Percentiles rank a stretch among this genome's conserved stretches.
Conservation (phyloP, 2,329 filamentous ascomycete genomes). For the Fusarium euwallaceae region DNA sequence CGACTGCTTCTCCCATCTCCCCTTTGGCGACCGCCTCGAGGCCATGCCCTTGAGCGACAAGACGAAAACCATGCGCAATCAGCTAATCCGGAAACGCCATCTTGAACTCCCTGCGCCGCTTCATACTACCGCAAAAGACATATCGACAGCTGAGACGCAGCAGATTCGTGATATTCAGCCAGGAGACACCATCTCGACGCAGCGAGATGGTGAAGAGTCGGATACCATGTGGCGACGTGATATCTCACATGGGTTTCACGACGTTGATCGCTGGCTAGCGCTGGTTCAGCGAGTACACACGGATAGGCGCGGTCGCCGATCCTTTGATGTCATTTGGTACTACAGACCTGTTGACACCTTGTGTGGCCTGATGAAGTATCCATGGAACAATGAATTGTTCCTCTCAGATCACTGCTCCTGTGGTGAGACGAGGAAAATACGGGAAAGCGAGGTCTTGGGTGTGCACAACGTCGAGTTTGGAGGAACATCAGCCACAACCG, state of each 20-base stretch:
- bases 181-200: conserved; percentile 65
- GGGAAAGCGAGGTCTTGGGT: conserved; percentile 67
- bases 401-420: conserved; percentile 84
- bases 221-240: conserved; percentile 69
- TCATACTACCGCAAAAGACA: conserved; percentile 37
- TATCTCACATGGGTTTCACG: conserved; percentile 55
- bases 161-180: conserved; percentile 53
- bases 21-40: conserved; percentile 67
- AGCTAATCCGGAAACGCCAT: conserved; percentile 46
- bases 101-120: conserved; percentile 46
- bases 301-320: conserved; percentile 50
- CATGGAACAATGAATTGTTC: conserved; percentile 80
- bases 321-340: conserved; percentile 79
- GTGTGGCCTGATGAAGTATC: conserved; percentile 76
- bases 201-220: conserved; percentile 59
- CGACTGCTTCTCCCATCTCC: conserved; percentile 73
- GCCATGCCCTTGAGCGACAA: conserved; percentile 45
- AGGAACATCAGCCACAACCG: conserved; percentile 58
- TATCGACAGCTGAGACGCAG: conserved; percentile 41
- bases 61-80: conserved; percentile 46
- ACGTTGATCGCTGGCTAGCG: conserved; percentile 75
- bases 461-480: conserved; percentile 72
- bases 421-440: conserved; percentile 59
- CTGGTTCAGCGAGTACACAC: conserved; percentile 72
- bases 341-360: conserved; percentile 79